Evolutionary conservation across 495 filamentous ascomycete species (phyloP).

Genomic region (Hamigera avellanea): DNA sequence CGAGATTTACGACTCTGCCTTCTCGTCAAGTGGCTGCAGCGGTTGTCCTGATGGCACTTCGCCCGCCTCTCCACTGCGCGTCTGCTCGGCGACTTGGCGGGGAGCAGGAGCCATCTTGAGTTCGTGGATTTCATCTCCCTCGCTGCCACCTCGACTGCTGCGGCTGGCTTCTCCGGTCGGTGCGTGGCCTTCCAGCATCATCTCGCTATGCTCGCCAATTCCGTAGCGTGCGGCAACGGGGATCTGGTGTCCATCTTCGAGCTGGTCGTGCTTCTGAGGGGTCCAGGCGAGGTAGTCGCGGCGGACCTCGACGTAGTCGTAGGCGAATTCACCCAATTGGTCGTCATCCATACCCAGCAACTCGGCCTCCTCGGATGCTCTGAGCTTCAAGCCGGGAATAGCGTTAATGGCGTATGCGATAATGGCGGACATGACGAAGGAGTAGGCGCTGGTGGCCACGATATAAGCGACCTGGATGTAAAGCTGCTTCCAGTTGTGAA

Average conservation of each 20-base stretch:
- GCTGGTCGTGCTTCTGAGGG: slow-evolving; percentile 62
- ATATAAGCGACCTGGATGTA: slow-evolving; percentile 92
- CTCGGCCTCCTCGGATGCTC: slow-evolving; percentile 92
- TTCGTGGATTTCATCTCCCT: slow-evolving; percentile 23
- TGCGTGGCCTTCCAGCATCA: slow-evolving; percentile 52
- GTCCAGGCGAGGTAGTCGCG: slow-evolving; percentile 98
- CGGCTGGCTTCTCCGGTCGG: slow-evolving; percentile 36
- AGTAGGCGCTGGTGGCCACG: slow-evolving; percentile 58
- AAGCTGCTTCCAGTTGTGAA: slow-evolving; percentile 79
- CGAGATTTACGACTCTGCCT: slow-evolving; percentile 7
- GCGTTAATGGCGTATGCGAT: slow-evolving; percentile 78
- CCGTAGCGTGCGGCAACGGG: slow-evolving; percentile 66
- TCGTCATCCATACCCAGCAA: slow-evolving; percentile 98
- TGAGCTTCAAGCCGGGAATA: slow-evolving; percentile 82
- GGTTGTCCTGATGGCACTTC: slow-evolving; percentile 7
- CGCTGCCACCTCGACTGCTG: slow-evolving; percentile 27
- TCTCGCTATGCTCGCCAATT: slow-evolving; percentile 64
- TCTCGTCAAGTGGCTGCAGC: slow-evolving; percentile 15
- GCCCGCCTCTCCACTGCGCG: slow-evolving; percentile 14
- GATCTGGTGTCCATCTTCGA: slow-evolving; percentile 48
- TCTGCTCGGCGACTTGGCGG: slow-evolving; percentile 22
- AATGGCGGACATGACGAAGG: slow-evolving; percentile 74
- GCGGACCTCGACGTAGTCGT: slow-evolving; percentile 98
- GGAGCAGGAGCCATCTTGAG: slow-evolving; percentile 21
- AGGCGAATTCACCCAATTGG: slow-evolving; percentile 96